These are phyloP conservation scores for Thalassiosira sp. DNA, from an alignment of 352 stramenopile genomes.

Conservation along the genomic window DNA sequence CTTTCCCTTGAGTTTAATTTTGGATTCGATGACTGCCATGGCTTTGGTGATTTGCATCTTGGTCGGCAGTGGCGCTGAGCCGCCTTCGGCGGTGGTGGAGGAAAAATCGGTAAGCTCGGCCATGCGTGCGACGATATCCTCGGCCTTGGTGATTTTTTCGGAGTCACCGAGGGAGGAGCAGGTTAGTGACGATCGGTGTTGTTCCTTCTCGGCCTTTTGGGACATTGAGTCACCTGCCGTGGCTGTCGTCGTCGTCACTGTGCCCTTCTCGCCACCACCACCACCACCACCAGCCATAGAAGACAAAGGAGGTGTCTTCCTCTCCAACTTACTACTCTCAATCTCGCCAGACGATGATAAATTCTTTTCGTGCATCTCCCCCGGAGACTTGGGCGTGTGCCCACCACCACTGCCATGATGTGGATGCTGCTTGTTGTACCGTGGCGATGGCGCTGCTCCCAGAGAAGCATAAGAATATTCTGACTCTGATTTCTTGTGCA, in stretches of 20 bases:
- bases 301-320: too few relatives aligned
- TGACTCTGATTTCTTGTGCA: too few relatives aligned
- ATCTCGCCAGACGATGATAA: too few relatives aligned
- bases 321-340: too few relatives aligned
- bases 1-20: slow-evolving; percentile 47
- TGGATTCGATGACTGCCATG: slow-evolving; percentile 49
- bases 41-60: slow-evolving; percentile 59
- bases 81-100: neutral
- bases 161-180: slow-evolving; percentile 32
- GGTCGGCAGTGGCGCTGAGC: slow-evolving; percentile 26
- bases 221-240: too few relatives aligned
- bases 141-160: slow-evolving; percentile 51
- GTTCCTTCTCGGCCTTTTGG: slow-evolving; percentile 16
- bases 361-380: too few relatives aligned
- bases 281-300: too few relatives aligned
- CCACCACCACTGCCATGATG: too few relatives aligned
- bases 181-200: slow-evolving; percentile 25
- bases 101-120: slow-evolving; percentile 15
- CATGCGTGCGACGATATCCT: slow-evolving; percentile 50
- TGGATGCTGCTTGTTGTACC: too few relatives aligned
- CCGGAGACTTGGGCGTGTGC: too few relatives aligned
- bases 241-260: neutral
- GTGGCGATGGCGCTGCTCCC: too few relatives aligned
- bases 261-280: neutral
- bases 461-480: too few relatives aligned